Base-by-base conservation (phyloP, 2,329 filamentous ascomycete genomes). In the Alternaria ethzedia region DNA sequence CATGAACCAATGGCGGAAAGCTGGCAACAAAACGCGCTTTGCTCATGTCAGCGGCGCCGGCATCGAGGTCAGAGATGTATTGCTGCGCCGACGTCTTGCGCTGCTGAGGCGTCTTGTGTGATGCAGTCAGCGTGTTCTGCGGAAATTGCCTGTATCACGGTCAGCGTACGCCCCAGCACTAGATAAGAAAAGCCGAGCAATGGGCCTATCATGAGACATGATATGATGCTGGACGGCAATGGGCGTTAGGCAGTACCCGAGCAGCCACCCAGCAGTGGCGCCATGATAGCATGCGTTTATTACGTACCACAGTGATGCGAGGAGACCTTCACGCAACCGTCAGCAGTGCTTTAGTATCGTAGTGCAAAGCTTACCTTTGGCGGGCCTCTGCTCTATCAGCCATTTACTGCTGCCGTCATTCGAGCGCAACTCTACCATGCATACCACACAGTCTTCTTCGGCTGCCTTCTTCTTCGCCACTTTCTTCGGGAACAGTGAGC, bases 331-430 rank as follows among this genome's bases (percentile, higher is more conserved):
- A 32, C 3, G 5, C 15, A 45, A 9, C 44, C 32, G 57, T 64
- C 47, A 64, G 64, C 43, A 36, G 26, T 56, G 26, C 26, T n/a
- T 23, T 26, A 44, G 23, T n/a, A 57, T 45, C 4, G 36, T 25
- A 44, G 32, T 57, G 15, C 20, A 44, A 15, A n/a, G 56, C 69
- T 50, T 63, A 75, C 75, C 75, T 73, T 77, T 79, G 9, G 73
- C 74, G 12, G 78, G 78, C 46, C 78, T 66, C 49, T 80, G 74
- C 52, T 79, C 76, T 28, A 79, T 78, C 3, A 80, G 65, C 72
- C 74, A 80, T 49, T 72, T 75, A 56, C 70, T 74, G 4, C 52
- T 54, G 1, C 64, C 64, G 12, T 67, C 56, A 12, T 60, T 25
- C 6, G 50, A 21, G 28, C 46, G 26, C 12, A 70, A 50, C 54